Base-by-base conservation (phyloP, 331 rosid species). In the Arachis monticola region DNA sequence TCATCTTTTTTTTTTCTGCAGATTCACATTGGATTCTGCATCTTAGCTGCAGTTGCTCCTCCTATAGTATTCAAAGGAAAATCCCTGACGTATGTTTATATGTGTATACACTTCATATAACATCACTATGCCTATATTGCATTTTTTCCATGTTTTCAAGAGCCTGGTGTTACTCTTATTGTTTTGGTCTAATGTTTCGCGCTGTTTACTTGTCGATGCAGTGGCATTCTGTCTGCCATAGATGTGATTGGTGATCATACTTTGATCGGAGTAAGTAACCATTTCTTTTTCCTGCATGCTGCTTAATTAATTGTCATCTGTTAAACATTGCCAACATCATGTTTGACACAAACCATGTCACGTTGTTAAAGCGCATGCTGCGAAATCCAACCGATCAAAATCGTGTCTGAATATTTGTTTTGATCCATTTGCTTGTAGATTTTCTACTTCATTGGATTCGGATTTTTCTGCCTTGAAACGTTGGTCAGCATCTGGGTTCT, bases 11-110 rank as follows among this genome's bases (percentile, higher is more conserved):
- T 69, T 58, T 81, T 68, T 65, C 53, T 72, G 14, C 93, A 95
- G 99, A 60, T 95, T 70, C 99, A 92, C 79, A 85, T 95, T 58
- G 89, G 86, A 63, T 94, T 94, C 80, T 88, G 96, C 83, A 90
- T 94, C 82, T 72, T 90, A 64, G 95, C 99, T 70, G 95, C 97
- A 4, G 97, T 94, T 60, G 99, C 99, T 17, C 97, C 99, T 64
- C 99, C 99, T 5, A 78, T 94, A 50, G 73, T 90, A 73, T 94
- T 94, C 93, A 84, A 77, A 82, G 99, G 99, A 82, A 92, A 94
- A 86, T 94, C 99, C 82, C 84, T 94, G 67, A 90, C 97, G 99
- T 94, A 92, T 1, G 97, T 73, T 60, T 41, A 8, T 56, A 46
- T 57, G 42, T 22, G 60, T 13, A 22, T 4, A 17, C 9, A 44